Evolutionary conservation across 225 moss, liverwort and hornwort species (phyloP).

Genomic region (Bryum argenteum): DNA sequence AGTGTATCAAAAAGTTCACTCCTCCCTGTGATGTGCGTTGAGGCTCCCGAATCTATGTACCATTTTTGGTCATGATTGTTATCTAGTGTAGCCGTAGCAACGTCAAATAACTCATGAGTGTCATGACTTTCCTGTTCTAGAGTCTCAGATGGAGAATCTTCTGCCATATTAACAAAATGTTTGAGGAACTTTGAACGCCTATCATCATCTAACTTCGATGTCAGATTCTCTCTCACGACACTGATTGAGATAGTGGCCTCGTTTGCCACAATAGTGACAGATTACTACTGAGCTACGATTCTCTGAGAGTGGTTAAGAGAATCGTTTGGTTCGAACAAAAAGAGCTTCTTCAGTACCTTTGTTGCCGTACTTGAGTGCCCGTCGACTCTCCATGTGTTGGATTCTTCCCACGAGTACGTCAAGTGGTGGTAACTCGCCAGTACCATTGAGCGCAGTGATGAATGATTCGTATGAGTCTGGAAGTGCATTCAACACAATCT

Average conservation of each 20-base stretch:
- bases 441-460: not conserved
- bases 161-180: not conserved
- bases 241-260: not conserved
- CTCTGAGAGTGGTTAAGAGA: not conserved
- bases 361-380: not conserved
- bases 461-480: not conserved
- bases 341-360: not conserved
- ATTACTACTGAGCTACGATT: not conserved
- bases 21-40: not conserved
- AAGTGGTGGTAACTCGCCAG: not conserved
- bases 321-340: not conserved
- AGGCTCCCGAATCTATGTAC: not conserved
- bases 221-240: not conserved
- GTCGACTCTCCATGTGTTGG: not conserved
- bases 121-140: not conserved
- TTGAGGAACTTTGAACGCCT: not conserved
- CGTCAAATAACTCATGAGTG: not conserved
- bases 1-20: not conserved
- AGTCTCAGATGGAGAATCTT: not conserved
- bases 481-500: not conserved
- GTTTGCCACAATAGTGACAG: not conserved
- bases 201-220: not conserved
- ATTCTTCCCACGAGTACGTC: not conserved
- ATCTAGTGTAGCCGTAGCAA: not conserved
- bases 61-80: not conserved